These are phyloP conservation scores for Tetrahymena elliotti DNA, from an alignment of 73 alveolate species.

Conservation along the genomic window DNA sequence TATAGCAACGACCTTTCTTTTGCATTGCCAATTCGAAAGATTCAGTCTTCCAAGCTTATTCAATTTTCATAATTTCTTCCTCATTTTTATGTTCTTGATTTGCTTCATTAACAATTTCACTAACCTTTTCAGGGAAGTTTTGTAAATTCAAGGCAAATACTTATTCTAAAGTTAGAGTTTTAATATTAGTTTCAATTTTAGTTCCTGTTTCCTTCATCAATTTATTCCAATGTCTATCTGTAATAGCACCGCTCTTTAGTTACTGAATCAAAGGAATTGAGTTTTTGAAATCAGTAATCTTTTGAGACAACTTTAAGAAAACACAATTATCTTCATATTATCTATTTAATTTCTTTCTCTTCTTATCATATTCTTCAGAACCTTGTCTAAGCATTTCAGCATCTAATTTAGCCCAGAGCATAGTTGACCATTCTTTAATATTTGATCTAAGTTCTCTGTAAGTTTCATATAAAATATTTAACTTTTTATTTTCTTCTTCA, in stretches of 20 bases:
- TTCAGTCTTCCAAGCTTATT: slow-evolving; percentile 83
- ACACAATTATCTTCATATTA: slow-evolving; percentile 39
- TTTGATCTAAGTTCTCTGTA: slow-evolving; percentile 78
- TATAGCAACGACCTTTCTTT: slow-evolving; percentile 89
- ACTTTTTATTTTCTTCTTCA: slow-evolving; percentile 87
- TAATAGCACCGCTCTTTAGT: slow-evolving; percentile 88
- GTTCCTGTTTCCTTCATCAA: slow-evolving; percentile 92
- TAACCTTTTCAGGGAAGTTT: slow-evolving; percentile 90
- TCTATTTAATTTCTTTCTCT: slow-evolving; percentile 54
- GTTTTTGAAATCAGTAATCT: slow-evolving; percentile 77
- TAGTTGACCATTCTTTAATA: slow-evolving; percentile 89
- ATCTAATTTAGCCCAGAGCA: slow-evolving; percentile 94
- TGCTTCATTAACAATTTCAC: slow-evolving; percentile 95
- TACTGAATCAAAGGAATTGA: slow-evolving; percentile 76
- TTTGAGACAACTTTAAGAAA: slow-evolving; percentile 62
- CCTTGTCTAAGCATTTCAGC: slow-evolving; percentile 71
- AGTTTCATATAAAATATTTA: slow-evolving; percentile 78
- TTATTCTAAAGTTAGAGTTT: slow-evolving; percentile 90
- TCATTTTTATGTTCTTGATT: slow-evolving; percentile 92
- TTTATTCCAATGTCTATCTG: slow-evolving; percentile 95
- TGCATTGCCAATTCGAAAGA: slow-evolving; percentile 79
- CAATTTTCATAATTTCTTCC: slow-evolving; percentile 81
- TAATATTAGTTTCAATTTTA: slow-evolving; percentile 84
- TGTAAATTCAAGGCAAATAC: slow-evolving; percentile 91
- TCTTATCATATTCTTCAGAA: slow-evolving; percentile 82